Percentiles rank a stretch among this genome's conserved stretches.
Conservation (phyloP, 257 asterid genomes). For the Salvia hispanica region DNA sequence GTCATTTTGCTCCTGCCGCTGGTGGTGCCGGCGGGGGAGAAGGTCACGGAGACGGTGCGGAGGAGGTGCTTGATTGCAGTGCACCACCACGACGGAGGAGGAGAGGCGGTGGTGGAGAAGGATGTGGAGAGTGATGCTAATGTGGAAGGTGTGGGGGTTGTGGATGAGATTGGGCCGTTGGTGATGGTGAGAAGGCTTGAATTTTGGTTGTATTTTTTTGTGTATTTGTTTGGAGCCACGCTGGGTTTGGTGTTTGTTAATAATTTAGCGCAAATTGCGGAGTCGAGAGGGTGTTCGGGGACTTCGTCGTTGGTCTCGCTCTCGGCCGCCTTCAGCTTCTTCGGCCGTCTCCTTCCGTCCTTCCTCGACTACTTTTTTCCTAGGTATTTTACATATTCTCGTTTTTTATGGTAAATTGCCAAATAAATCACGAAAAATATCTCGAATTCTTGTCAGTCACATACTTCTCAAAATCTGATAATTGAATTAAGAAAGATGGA, state of each 20-base stretch:
- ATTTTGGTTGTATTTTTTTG: conserved; percentile 71
- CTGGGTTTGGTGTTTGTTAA: conserved; percentile 72
- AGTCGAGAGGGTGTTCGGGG: conserved; percentile 56
- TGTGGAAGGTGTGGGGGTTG: conserved; percentile 13
- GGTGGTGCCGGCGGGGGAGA: conserved; percentile 23
- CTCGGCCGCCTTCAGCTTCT: conserved; percentile 70
- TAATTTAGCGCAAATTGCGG: conserved; percentile 74
- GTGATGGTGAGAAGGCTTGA: conserved; percentile 55
- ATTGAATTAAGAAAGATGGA: too few species aligned
- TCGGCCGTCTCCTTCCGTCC: conserved; percentile 77
- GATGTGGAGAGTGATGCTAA: conserved; percentile 1
- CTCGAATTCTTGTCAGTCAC: too few species aligned
- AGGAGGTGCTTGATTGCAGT: too few species aligned
- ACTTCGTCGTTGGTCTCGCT: conserved; percentile 61
- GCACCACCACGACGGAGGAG: too few species aligned
- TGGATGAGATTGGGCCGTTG: conserved; percentile 48
- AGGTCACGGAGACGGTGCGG: neutral
- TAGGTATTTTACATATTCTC: conserved; percentile 26
- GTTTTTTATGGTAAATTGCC: too few species aligned
- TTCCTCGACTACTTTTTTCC: conserved; percentile 52
- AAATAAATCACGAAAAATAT: too few species aligned
- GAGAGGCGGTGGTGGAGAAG: neutral
- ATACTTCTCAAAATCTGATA: too few species aligned
- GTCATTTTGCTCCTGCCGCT: neutral
- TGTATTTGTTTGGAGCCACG: conserved; percentile 69